phyloP scores from a whole-genome alignment of 768 basidiomycete species.

The Naganishia kalamii region DNA sequence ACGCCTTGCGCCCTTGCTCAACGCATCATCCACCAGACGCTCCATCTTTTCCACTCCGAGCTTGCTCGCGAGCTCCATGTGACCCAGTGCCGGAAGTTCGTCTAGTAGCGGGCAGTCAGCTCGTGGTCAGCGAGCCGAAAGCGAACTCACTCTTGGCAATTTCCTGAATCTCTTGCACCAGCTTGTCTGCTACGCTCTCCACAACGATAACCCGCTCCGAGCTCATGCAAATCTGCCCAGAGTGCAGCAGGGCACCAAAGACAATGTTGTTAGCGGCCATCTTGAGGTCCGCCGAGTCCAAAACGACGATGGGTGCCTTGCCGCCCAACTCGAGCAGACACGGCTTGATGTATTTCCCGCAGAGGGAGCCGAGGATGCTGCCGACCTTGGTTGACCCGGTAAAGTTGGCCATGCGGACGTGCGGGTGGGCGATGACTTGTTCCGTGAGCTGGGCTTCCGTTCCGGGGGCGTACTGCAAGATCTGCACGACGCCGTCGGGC shows the following conservation, averaged over 20 bases:
- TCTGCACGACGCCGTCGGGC: constrained; percentile 58
- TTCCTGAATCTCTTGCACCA: constrained; percentile 27
- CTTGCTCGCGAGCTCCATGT: constrained; percentile 19
- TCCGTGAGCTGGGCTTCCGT: constrained; percentile 51
- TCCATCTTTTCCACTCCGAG: constrained; percentile 21
- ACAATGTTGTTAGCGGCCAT: constrained; percentile 53
- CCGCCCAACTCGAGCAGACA: constrained; percentile 46
- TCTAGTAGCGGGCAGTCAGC: not conserved
- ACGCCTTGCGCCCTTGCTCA: constrained; percentile 8
- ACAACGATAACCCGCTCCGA: constrained; percentile 43
- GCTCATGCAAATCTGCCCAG: constrained; percentile 46
- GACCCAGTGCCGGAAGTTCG: constrained; percentile 7
- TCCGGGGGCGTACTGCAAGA: constrained; percentile 52
- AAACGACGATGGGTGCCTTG: constrained; percentile 47
- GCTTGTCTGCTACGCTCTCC: constrained; percentile 26
- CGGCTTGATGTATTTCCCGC: constrained; percentile 48
- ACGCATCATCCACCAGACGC: constrained; percentile 16
- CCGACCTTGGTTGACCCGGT: constrained; percentile 46
- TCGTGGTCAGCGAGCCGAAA: not conserved
- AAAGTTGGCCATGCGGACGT: constrained; percentile 50
- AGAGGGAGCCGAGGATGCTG: constrained; percentile 39
- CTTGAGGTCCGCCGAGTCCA: constrained; percentile 53
- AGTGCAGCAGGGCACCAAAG: constrained; percentile 41
- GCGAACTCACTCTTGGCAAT: constrained; percentile 23
- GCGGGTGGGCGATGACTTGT: constrained; percentile 56